Base-by-base conservation (phyloP, 805 yeast genomes). In the Ogataea ramenticola region DNA sequence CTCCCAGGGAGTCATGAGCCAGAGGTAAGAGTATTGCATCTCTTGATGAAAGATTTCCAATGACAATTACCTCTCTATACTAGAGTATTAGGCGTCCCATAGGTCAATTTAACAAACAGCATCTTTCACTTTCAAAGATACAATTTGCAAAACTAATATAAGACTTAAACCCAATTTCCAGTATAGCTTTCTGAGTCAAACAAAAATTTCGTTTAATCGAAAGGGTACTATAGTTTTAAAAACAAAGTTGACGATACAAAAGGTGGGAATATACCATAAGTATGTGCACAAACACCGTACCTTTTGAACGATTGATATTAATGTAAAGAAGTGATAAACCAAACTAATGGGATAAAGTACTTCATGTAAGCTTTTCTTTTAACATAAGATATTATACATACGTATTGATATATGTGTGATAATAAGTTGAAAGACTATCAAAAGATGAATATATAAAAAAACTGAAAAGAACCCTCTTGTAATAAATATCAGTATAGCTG, bases 1-100 rank as follows among this genome's bases (percentile, higher is more conserved):
- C 38, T 44, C 30, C 40, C 40, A 24, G 32, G 34, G 33, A 43
- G 73, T 71, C 74, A 70, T 66, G 74, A 66, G 72, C 71, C 54
- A 51, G 50, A 50, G 47, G 42, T 14, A 31, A n/a, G 17, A 8
- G 19, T 29, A 10, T 7, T 24, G 10, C 15, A 17, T 17, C 2
- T 19, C 27, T 20, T 7, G 27, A 24, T 10, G 6, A 6, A 10
- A 24, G 27, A 6, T 7, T 24, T 7, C 10, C 6, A 24, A 24
- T 21, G 12, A 29, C 8, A 7, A 30, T 30, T 26, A 16, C 39
- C 42, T 41, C 36, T 38, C 58, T 50, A 46, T 32, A 46, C 32
- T 41, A 33, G 46, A 47, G 56, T 53, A 49, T 55, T 54, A 51
- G 15, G 17, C 30, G 30, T 22, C 39, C 21, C 30, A n/a, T 34